Conservation (phyloP, 192 early-diverging fungal species). For the Backusella luteola region DNA sequence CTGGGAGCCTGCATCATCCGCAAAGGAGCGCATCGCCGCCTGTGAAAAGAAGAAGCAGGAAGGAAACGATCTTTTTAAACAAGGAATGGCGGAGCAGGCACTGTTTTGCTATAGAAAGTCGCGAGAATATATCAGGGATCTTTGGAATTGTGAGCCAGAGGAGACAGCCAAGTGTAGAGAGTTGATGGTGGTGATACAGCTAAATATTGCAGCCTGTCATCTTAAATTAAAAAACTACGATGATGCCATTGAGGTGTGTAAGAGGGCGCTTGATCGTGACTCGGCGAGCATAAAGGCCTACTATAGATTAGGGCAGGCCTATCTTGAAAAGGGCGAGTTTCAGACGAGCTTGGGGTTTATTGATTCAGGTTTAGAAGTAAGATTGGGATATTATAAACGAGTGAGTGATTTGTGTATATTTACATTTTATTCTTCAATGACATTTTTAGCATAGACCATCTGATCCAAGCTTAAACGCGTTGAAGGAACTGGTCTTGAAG, state of each 20-base stretch:
- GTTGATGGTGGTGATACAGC: constrained; percentile 16
- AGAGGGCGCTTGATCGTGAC: constrained; percentile 31
- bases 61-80: constrained; percentile 40
- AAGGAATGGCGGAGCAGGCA: constrained; percentile 28
- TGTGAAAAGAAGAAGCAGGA: constrained; percentile 42
- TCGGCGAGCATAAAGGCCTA: constrained; percentile 37
- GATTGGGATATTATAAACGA: not conserved
- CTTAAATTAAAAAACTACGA: constrained; percentile 7
- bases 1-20: constrained; percentile 35
- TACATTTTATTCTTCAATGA: not conserved
- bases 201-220: constrained; percentile 33
- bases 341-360: constrained; percentile 32
- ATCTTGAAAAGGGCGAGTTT: constrained; percentile 42
- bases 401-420: not conserved
- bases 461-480: not conserved
- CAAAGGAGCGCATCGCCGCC: constrained; percentile 31
- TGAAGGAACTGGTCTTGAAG: not conserved
- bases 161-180: constrained; percentile 16
- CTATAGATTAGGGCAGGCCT: constrained; percentile 46
- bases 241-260: constrained; percentile 31
- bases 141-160: constrained; percentile 23
- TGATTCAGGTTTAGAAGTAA: constrained; percentile 29
- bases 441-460: not conserved
- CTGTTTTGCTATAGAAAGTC: constrained; percentile 37
- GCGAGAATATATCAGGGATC: constrained; percentile 27